phyloP scores from a whole-genome alignment of 345 rosid genomes.

The Gossypium bickii region DNA sequence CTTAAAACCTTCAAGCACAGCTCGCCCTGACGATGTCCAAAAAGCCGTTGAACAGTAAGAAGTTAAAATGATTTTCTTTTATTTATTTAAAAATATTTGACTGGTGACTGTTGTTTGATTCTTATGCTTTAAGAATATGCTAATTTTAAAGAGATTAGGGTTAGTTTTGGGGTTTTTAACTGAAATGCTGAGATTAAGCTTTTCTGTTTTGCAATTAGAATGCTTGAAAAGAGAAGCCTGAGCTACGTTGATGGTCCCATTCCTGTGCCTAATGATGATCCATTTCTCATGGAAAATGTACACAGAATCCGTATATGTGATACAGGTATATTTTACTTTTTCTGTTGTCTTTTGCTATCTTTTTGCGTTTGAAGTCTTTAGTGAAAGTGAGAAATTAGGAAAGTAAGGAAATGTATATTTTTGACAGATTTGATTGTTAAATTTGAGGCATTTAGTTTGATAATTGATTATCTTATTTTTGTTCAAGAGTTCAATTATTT shows the following conservation, averaged over 20 bases:
- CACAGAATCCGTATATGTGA: conserved; percentile 68
- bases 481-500: neutral
- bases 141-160: neutral
- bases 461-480: conserved; percentile 12
- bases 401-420: neutral
- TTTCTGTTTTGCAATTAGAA: conserved; percentile 36
- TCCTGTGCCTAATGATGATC: conserved; percentile 62
- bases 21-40: conserved; percentile 57
- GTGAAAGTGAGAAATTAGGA: neutral
- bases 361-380: neutral
- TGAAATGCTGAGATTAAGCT: neutral
- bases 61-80: neutral
- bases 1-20: conserved; percentile 82
- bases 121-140: neutral
- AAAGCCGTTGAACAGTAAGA: conserved; percentile 67
- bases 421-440: neutral
- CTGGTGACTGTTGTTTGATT: neutral
- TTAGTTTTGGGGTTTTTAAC: neutral
- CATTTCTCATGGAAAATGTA: conserved; percentile 68
- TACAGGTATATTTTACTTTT: conserved; percentile 42
- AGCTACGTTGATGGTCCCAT: conserved; percentile 85
- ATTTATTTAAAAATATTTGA: neutral
- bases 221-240: conserved; percentile 86
- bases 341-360: neutral
- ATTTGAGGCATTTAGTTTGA: neutral